A percentile compares a stretch with the other conserved stretches of the same genome.
These are phyloP conservation scores for Phytopythium litorale DNA, from an alignment of 352 stramenopile species.

Conservation along the genomic window DNA sequence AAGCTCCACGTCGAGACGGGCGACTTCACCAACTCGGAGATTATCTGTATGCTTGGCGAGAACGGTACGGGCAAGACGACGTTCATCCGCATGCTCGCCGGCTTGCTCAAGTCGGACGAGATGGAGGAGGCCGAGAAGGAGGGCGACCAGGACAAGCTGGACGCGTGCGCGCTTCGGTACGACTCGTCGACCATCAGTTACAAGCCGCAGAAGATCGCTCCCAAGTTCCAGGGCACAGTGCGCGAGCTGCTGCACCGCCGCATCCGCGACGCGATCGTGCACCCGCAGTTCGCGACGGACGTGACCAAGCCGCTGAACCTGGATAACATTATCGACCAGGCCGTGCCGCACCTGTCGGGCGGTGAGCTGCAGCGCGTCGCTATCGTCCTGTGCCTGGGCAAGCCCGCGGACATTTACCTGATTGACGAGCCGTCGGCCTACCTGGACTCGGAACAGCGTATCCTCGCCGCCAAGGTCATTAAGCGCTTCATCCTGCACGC, in stretches of 20 bases:
- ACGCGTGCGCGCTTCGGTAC: slow-evolving; percentile 77
- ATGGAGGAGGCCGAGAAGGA: slow-evolving; percentile 82
- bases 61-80: slow-evolving; percentile 99
- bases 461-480: slow-evolving; percentile 98
- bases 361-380: slow-evolving; percentile 99
- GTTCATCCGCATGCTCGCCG: slow-evolving; percentile 99
- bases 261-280: slow-evolving; percentile 96
- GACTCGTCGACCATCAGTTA: slow-evolving; percentile 91
- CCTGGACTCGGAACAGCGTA: slow-evolving; percentile 99
- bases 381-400: slow-evolving; percentile 97
- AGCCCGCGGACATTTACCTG: slow-evolving; percentile 98
- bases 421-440: slow-evolving; percentile 99
- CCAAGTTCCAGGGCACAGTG: slow-evolving; percentile 94
- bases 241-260: slow-evolving; percentile 97
- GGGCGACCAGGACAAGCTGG: slow-evolving; percentile 66
- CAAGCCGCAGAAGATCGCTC: slow-evolving; percentile 99
- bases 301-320: slow-evolving; percentile 98
- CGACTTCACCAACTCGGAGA: slow-evolving; percentile 98
- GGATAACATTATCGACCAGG: slow-evolving; percentile 98
- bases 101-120: slow-evolving; percentile 98
- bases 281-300: slow-evolving; percentile 99
- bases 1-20: slow-evolving; percentile 97
- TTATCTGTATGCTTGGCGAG: slow-evolving; percentile 98
- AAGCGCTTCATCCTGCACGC: slow-evolving; percentile 99
- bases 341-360: slow-evolving; percentile 97